Percentiles rank a stretch among this genome's conserved stretches.
phyloP scores from a whole-genome alignment of 371 early-diverging fungal species.

The Mortierella polycephala region DNA sequence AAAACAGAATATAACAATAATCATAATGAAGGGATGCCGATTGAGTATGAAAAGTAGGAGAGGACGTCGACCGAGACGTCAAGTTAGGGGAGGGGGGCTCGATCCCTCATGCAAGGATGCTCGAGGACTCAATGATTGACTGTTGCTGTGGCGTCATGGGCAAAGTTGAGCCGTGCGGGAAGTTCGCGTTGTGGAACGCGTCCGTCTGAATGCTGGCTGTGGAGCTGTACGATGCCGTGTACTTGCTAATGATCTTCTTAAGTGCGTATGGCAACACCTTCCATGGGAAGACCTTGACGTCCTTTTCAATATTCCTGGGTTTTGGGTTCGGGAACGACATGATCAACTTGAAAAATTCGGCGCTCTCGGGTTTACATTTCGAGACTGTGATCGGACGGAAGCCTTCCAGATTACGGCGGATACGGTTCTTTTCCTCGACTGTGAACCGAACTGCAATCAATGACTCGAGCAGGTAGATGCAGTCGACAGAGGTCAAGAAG shows the following conservation, averaged over 20 bases:
- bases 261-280: constrained; percentile 70
- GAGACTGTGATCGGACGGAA: constrained; percentile 84
- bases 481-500: constrained; percentile 85
- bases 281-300: constrained; percentile 88
- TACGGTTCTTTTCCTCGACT: constrained; percentile 88
- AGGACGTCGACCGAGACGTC: too few species aligned
- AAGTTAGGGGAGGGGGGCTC: neutral
- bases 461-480: constrained; percentile 80
- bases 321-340: constrained; percentile 88
- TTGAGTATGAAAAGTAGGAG: too few species aligned
- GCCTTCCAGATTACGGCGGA: constrained; percentile 84
- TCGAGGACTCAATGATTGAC: constrained; percentile 44
- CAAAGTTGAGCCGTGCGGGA: constrained; percentile 49
- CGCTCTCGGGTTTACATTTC: constrained; percentile 78
- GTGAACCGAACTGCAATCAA: constrained; percentile 81
- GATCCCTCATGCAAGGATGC: constrained; percentile 20
- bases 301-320: constrained; percentile 88
- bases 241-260: constrained; percentile 80
- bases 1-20: neutral
- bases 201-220: constrained; percentile 65
- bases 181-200: constrained; percentile 55
- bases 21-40: too few species aligned
- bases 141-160: constrained; percentile 52
- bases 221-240: constrained; percentile 62
- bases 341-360: constrained; percentile 82